These are phyloP conservation scores for Azolla pinnata DNA, from an alignment of 75 land plant species.

Conservation along the genomic window DNA sequence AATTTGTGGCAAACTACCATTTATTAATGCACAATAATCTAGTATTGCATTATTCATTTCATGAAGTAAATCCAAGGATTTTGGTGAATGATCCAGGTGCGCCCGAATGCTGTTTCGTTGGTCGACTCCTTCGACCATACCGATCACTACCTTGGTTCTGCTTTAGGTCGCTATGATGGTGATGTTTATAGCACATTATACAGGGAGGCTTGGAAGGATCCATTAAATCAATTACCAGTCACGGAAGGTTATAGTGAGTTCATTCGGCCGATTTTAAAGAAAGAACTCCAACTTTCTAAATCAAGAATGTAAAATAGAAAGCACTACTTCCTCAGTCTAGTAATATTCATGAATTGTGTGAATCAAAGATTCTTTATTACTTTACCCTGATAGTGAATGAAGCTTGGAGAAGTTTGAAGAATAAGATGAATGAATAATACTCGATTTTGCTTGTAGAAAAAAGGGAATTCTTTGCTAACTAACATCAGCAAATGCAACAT, in stretches of 20 bases:
- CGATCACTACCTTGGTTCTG: slow-evolving; percentile 73
- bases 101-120: slow-evolving; percentile 86
- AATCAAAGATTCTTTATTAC: background rate
- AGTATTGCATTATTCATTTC: background rate
- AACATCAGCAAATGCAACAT: too few relatives aligned
- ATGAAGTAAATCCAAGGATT: background rate
- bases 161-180: slow-evolving; percentile 89
- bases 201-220: slow-evolving; percentile 87
- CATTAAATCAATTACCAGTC: slow-evolving; percentile 63
- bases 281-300: slow-evolving; percentile 38
- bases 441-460: too few relatives aligned
- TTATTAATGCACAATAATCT: too few relatives aligned
- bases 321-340: background rate
- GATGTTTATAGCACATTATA: slow-evolving; percentile 87
- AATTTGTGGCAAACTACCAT: background rate
- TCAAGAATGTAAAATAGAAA: slow-evolving; percentile 17
- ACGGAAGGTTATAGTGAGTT: slow-evolving; percentile 82
- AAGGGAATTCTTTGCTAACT: too few relatives aligned
- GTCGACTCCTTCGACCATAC: slow-evolving; percentile 98
- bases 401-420: background rate
- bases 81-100: slow-evolving; percentile 43
- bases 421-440: background rate
- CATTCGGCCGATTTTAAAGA: slow-evolving; percentile 63
- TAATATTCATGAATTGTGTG: background rate
- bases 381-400: too few relatives aligned